Conservation (phyloP, 257 asterid genomes). For the Solanum bulbocastanum region DNA sequence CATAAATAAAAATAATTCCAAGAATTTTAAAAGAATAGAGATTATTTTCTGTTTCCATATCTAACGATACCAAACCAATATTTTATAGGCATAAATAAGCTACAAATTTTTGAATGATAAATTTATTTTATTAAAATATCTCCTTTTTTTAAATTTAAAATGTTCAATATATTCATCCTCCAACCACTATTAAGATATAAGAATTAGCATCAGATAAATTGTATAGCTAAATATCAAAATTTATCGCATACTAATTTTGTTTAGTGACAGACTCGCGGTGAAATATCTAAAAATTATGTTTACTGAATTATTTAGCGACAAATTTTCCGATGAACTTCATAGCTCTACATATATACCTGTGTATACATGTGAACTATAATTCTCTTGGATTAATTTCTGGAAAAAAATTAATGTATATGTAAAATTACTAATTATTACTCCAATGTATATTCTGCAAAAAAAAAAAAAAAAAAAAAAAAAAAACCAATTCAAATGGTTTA, state of each 20-base stretch:
- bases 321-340: no score
- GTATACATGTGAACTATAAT: not conserved
- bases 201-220: not conserved
- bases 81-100: no score
- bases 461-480: no score
- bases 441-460: no score
- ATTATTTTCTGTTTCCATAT: not conserved
- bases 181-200: not conserved
- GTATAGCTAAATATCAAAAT: not conserved
- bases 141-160: not conserved
- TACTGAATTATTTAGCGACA: not conserved
- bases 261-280: accelerated
- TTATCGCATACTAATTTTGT: not conserved
- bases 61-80: not conserved
- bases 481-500: not conserved
- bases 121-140: not conserved
- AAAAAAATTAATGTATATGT: no score
- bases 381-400: not conserved
- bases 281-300: not conserved
- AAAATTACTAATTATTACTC: no score
- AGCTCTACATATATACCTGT: not conserved
- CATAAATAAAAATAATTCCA: not conserved
- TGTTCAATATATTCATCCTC: not conserved
- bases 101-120: not conserved
- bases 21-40: not conserved